A percentile compares a stretch with the other conserved stretches of the same genome.
phyloP scores from a whole-genome alignment of 176 grass and related monocot species.

The Calamus simplicifolius region DNA sequence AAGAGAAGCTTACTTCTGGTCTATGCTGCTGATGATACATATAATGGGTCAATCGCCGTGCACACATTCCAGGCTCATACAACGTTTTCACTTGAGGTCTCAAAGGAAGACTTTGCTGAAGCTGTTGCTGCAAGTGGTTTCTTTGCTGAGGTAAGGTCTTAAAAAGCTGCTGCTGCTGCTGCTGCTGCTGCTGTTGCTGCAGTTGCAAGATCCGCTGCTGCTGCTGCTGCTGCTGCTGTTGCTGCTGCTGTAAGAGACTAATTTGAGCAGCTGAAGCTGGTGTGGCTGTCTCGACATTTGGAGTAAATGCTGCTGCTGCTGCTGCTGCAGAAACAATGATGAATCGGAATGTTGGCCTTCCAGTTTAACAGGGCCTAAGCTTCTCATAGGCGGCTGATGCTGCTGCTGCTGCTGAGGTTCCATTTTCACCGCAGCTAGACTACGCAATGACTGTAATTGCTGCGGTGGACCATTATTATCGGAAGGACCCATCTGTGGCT shows the following conservation, averaged over 20 bases:
- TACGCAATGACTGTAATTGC: constrained; percentile 1
- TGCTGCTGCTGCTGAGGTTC: constrained; percentile 6
- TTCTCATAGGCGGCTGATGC: neutral
- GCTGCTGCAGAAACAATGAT: constrained; percentile 22
- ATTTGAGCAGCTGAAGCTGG: constrained; percentile 15
- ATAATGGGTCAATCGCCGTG: constrained; percentile 23
- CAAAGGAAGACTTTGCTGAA: constrained; percentile 13
- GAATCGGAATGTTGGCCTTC: constrained; percentile 27
- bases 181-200: constrained; percentile 13
- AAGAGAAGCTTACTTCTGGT: constrained; percentile 20
- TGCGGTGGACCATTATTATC: constrained; percentile 8
- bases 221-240: constrained; percentile 13
- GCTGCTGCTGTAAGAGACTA: constrained; percentile 23
- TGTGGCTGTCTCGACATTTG: constrained; percentile 9
- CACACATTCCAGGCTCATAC: constrained; percentile 38
- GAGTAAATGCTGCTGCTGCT: constrained; percentile 10
- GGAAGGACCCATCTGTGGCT: constrained; percentile 12
- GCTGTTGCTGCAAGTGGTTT: constrained; percentile 20
- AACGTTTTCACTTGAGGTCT: constrained; percentile 17
- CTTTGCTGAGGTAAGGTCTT: constrained; percentile 20
- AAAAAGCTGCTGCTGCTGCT: constrained; percentile 20
- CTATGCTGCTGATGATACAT: constrained; percentile 36
- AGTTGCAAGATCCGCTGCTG: neutral
- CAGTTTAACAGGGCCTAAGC: constrained; percentile 21
- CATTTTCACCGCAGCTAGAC: constrained; percentile 18